Base-by-base conservation (phyloP, 2,329 filamentous ascomycete species). In the Hirsutella minnesotensis region DNA sequence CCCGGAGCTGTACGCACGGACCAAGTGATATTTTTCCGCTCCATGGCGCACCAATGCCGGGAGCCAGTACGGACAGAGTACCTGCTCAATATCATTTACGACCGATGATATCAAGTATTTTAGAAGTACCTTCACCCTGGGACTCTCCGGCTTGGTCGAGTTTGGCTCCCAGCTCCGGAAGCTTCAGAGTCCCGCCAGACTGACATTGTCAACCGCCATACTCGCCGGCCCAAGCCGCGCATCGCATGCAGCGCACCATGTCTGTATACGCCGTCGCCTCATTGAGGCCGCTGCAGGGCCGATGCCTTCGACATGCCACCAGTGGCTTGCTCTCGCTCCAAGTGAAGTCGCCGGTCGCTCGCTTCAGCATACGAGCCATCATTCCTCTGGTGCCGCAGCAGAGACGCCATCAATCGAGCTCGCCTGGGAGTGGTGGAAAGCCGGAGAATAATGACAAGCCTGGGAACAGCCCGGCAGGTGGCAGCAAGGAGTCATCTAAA, bases 241-340 rank as follows among this genome's bases (percentile, higher is more conserved):
- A 22, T 22, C 31, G 9, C 12, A 13, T 22, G 16, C 18, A n/a
- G 37, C 15, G 19, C 15, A 15, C 20, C 41, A 65, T 65, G 62
- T 59, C 61, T 27, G 51, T 58, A 35, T 56, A 59, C 39, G 57
- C 54, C 24, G 45, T 57, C 33, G 60, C 59, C 44, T 61, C 59
- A 27, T 47, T 63, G 48, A 53, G 60, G 51, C 60, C 57, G 13
- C 44, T 61, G n/a, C 48, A 48, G 12, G 49, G 53, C 22, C 53
- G 45, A 45, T 64, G 59, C 36, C 46, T 59, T 37, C 55, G 53
- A 31, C 49, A 52, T 46, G 48, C 55, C 18, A 46, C 52, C 34
- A 49, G 54, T 8, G 58, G 57, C 37, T 41, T 64, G 30, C 49
- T 63, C 20, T 59, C 57, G 13, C 46, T 64, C 29, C 60, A 53